Evolutionary conservation across 2,329 filamentous ascomycete genomes (phyloP), one percentile per base, ranked within the genome.

Genomic region (Colletotrichum siamense): DNA sequence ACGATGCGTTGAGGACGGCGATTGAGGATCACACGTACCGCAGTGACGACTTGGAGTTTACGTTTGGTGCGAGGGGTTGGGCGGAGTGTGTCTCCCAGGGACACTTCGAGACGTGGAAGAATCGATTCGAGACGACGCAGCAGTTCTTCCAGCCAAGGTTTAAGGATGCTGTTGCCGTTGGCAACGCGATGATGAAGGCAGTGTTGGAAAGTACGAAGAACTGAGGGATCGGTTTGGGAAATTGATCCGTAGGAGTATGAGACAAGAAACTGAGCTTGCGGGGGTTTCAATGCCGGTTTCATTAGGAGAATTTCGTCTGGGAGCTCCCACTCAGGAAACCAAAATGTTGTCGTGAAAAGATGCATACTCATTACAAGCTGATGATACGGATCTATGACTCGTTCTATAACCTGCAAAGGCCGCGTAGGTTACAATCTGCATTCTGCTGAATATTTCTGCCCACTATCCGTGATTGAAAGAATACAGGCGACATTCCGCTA

Each of bases 151-250:
- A 96, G 83, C 95, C 96, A 3, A 89, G 96, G 36, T 98, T 99
- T 82, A 92, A 92, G 2, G 96, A 98, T 83, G 97, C 97, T 8
- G 95, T 94, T 69, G 92, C 93, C 80, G 88, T 99, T 49, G 97
- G 97, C 4, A 98, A 98, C 83, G 94, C 96, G 83, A 99, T 99
- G 97, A 98, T 99, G 85, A 96, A 94, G 88, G 97, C 95, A 61
- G 97, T 99, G 81, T 86, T 98, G 79, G 95, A 96, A 86, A 96
- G 95, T 84, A 94, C 94, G 28, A 86, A 85, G 81, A 10, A 67
- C 5, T 77, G 62, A 77, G 32, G 10, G 9, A 8, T 49, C 8
- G 1, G n/a, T 10, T 13, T 18, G 34, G 13, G 32, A 26, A 28
- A 64, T 13, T 13, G 62, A 18, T 30, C 10, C 7, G 2, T 28